Conservation (phyloP, 352 stramenopile species). For the Pythium scleroteichum region DNA sequence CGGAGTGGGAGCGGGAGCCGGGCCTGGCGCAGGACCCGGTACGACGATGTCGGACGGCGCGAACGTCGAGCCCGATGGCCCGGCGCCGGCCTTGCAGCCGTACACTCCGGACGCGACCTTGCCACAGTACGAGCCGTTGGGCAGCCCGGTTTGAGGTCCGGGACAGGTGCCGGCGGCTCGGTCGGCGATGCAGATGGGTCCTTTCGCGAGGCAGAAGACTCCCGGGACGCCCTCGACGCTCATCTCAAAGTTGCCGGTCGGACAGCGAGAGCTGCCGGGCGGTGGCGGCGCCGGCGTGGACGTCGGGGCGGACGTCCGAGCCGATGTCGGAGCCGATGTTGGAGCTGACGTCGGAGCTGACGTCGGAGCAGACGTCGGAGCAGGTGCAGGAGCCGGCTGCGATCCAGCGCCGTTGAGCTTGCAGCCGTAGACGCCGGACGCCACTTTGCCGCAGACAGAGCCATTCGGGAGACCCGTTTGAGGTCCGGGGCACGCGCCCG, state of each 20-base stretch:
- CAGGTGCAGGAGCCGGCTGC: background rate
- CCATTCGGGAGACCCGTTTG: constrained; percentile 11
- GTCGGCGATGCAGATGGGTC: constrained; percentile 5
- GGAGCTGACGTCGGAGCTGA: background rate
- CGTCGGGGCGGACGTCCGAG: background rate
- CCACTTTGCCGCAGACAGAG: constrained; percentile 14
- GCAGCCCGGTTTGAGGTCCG: constrained; percentile 6
- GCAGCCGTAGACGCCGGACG: constrained; percentile 19
- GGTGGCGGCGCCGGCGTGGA: background rate
- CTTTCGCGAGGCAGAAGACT: constrained; percentile 11
- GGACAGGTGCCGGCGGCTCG: constrained; percentile 3
- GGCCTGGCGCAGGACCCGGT: background rate
- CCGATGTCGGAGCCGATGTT: background rate
- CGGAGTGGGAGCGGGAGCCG: background rate
- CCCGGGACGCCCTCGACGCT: constrained; percentile 11
- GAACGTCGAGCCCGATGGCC: background rate
- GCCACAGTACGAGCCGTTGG: constrained; percentile 16
- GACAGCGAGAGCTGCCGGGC: background rate
- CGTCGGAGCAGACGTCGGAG: background rate
- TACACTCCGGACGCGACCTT: constrained; percentile 16
- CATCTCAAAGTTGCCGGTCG: background rate
- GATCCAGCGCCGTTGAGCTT: constrained; percentile 7
- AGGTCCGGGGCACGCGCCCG: constrained; percentile 11
- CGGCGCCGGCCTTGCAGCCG: constrained; percentile 18
- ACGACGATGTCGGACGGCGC: background rate